These are phyloP conservation scores for Lotus japonicus DNA, from an alignment of 306 rosid species.

Conservation along the genomic window DNA sequence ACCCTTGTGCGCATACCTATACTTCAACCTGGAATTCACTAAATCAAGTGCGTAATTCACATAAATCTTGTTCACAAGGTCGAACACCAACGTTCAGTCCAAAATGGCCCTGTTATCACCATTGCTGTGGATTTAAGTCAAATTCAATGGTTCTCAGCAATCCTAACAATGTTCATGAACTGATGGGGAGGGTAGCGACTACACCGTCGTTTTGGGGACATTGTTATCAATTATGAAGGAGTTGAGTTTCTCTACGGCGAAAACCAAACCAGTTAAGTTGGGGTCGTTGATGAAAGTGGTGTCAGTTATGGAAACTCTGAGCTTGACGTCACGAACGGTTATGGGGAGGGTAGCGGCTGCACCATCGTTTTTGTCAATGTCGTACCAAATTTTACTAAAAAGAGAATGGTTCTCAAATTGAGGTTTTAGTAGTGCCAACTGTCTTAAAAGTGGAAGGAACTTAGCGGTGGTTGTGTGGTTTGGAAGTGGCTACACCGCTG, in stretches of 20 bases:
- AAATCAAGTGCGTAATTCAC: constrained; percentile 62
- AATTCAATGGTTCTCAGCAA: constrained; percentile 85
- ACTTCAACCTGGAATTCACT: constrained; percentile 60
- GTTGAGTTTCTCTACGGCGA: constrained; percentile 81
- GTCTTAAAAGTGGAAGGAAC: too few relatives aligned
- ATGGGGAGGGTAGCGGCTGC: constrained; percentile 51
- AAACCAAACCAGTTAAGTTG: constrained; percentile 54
- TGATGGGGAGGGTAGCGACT: not conserved
- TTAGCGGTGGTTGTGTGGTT: too few relatives aligned
- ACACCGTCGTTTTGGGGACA: constrained; percentile 84
- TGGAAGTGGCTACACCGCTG: too few relatives aligned
- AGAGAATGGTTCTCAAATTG: too few relatives aligned
- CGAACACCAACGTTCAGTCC: constrained; percentile 65
- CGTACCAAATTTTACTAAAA: too few relatives aligned
- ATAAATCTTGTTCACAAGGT: constrained; percentile 76
- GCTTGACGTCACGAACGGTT: constrained; percentile 63
- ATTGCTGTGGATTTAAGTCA: constrained; percentile 60
- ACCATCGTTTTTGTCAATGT: constrained; percentile 43
- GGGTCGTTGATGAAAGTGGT: constrained; percentile 73
- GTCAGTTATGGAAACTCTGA: constrained; percentile 72
- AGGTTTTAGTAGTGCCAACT: too few relatives aligned
- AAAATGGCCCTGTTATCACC: constrained; percentile 65
- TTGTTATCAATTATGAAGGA: constrained; percentile 71
- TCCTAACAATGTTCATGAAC: constrained; percentile 70
- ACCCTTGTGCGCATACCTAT: constrained; percentile 61